phyloP scores from a whole-genome alignment of 2,329 filamentous ascomycete genomes.

The Pezicula rhizophila region DNA sequence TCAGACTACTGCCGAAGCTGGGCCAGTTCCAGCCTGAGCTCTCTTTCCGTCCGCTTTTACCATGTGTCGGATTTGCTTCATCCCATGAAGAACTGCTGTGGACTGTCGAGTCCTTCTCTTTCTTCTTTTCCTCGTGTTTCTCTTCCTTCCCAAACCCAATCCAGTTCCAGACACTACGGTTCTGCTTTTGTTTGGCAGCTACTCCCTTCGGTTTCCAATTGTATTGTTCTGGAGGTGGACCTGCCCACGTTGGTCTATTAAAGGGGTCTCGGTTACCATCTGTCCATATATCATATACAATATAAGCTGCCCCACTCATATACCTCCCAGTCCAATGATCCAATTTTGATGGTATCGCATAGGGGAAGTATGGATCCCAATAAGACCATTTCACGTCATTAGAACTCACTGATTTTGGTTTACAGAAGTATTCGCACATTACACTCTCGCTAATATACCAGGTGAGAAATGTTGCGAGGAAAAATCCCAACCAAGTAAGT shows the following conservation, averaged over 20 bases:
- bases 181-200: background rate
- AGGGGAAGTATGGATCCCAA: conserved; percentile 55
- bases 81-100: too few species aligned
- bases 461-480: conserved; percentile 33
- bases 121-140: background rate
- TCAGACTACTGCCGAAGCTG: background rate
- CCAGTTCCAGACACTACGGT: background rate
- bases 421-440: conserved; percentile 49
- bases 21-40: background rate
- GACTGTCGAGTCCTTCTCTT: too few species aligned
- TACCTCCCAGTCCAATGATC: conserved; percentile 46
- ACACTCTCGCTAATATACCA: conserved; percentile 51
- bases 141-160: background rate
- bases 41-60: too few species aligned
- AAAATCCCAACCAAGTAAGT: conserved; percentile 22
- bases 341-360: conserved; percentile 53
- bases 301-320: conserved; percentile 5
- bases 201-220: too few species aligned
- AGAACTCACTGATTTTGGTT: conserved; percentile 42
- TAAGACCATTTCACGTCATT: conserved; percentile 41
- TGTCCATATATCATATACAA: background rate
- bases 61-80: too few species aligned
- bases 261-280: background rate
- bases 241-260: background rate
- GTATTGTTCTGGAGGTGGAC: background rate